Evolutionary conservation across 2,329 filamentous ascomycete species (phyloP), one percentile per base, ranked within the genome.

Genomic region (Fusarium ambrosium): DNA sequence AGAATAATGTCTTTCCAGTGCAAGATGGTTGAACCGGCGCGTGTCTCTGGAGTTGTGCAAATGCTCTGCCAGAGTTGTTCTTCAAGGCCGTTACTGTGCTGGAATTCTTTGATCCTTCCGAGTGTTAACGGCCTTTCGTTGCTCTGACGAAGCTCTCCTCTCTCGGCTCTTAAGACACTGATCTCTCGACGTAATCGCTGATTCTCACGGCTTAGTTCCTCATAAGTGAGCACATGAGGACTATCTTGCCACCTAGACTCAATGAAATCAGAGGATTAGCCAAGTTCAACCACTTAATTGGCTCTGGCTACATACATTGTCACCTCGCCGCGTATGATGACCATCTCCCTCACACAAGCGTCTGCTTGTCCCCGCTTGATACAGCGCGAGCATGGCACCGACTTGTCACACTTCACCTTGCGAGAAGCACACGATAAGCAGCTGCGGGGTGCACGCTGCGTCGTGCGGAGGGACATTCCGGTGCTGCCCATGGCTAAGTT

Each of bases 391-490:
- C 78, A 79, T 4, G 79, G 77, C 4, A 77, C 67, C 4, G 39
- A 62, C 55, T 80, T 80, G 66, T 79, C 73, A 48, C 78, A 79
- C 58, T 70, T 71, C 29, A 79, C 75, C 61, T 78, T 78, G 61
- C 78, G 77, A 10, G 71, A 69, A 3, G 76, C 62, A 39, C 79
- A 80, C 6, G 70, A 51, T 10, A 62, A 48, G 58, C 79, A 79
- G 55, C 72, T 77, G 3, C 74, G 71, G 11, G 78, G 79, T 6
- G 74, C 74, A 37, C 74, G 64, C 64, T 80, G 78, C 1, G 77
- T 77, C 22, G 69, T 71, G 9, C 75, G 62, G 29, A 74, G 60
- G 45, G 61, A 4, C 2, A 45, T 53, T 4, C 43, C 27, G 37
- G 59, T n/a, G 8, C 16, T 34, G 36, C 55, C 20, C 62, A 69